Evolutionary conservation across 352 stramenopile species (phyloP), one percentile per base, ranked within the genome.

Genomic region (Aphanomyces astaci): DNA sequence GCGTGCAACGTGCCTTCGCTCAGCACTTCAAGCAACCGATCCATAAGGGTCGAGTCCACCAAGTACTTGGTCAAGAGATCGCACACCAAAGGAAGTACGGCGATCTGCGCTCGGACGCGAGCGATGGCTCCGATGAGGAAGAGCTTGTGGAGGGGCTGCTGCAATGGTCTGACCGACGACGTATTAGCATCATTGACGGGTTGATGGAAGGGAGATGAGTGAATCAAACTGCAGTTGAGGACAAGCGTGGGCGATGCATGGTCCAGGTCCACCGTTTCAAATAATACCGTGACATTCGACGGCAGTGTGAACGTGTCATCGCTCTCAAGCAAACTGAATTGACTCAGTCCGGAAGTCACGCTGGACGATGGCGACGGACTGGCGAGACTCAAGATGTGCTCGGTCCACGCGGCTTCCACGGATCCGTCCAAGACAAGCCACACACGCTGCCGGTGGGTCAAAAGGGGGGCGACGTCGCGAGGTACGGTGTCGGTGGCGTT

Each of bases 221-320:
- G 49, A 0, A 87, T 48, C 11, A 87, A 71, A 0, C 68, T 40
- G 43, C 71, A 79, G 28, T 66, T 52, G 3, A 74, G 46, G 4
- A 85, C 40, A 25, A 83, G 64, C 7, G 25, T 64, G 0, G 80
- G 78, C 2, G 77, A 80, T 0, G 73, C 78, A 39, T 81, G 31
- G 0, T 62, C 39, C 24, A 88, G 63, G 2, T 72, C 67, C 10
- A 82, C 49, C 0, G 79, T 75, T 62, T 92, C 84, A 31, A 90
- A 90, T 0, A 86, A 1, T 27, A 92, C 77, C 0, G 76, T 81
- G 15, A 92, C 27, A 25, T 89, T 88, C 2, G 82, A 79, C 1
- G 83, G 80, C 0, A 86, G 40, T 0, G 77, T 86, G 78, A 88
- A 67, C 0, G n/a, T 31, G 2, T 76, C n/a, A n/a, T n/a, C 71